Evolutionary conservation across 768 basidiomycete species (phyloP).

Genomic region (Coprinopsis sp.): DNA sequence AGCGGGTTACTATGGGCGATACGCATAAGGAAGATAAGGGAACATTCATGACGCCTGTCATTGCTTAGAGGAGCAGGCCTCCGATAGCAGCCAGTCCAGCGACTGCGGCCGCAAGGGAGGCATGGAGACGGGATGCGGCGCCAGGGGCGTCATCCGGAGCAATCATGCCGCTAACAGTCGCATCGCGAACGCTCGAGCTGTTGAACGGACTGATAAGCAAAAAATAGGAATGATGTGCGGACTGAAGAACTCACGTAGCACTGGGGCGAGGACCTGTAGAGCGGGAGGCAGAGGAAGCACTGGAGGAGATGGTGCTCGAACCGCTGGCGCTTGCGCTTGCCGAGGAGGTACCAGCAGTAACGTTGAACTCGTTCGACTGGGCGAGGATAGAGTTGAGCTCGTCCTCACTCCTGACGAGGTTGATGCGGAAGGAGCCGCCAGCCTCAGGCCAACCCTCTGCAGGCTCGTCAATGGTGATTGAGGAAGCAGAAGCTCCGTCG

Average conservation of each 20-base stretch:
- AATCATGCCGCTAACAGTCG: not conserved
- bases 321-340: conserved; percentile 9
- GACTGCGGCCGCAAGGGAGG: not conserved
- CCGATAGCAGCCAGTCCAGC: not conserved
- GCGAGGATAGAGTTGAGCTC: conserved; percentile 55
- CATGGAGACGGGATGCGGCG: not conserved
- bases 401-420: conserved; percentile 52
- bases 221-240: too few relatives aligned
- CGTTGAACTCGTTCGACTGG: conserved; percentile 62
- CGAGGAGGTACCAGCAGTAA: conserved; percentile 23
- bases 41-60: too few relatives aligned
- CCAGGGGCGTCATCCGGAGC: not conserved
- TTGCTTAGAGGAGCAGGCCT: not conserved
- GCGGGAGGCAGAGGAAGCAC: not conserved
- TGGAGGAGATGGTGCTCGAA: not conserved
- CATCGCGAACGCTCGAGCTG: not conserved
- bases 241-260: too few relatives aligned
- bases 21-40: too few relatives aligned
- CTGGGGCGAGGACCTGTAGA: too few relatives aligned
- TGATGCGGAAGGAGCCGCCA: conserved; percentile 65
- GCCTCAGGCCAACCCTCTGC: conserved; percentile 56
- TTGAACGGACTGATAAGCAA: too few relatives aligned
- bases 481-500: conserved; percentile 36
- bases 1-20: too few relatives aligned
- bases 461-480: conserved; percentile 45